Base-by-base conservation (phyloP, 2,329 filamentous ascomycete genomes). In the Plenodomus tracheiphilus region DNA sequence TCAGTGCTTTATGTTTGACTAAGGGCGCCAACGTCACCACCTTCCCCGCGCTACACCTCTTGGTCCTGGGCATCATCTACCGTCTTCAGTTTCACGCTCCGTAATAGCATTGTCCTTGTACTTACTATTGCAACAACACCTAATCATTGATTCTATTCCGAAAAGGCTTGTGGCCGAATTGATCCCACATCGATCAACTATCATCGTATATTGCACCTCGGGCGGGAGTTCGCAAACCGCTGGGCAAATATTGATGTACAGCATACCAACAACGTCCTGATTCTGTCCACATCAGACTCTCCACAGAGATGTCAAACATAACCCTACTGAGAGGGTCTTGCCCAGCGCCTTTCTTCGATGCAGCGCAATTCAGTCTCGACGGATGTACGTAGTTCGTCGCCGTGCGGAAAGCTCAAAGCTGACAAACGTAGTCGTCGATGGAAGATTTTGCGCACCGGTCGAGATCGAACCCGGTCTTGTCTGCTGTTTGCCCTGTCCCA, bases 401-500 rank as follows among this genome's bases (percentile, higher is more conserved):
- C 25, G 15, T 18, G 5, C 9, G 40, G 42, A 41, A 32, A 41
- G 22, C 20, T 22, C 16, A 53, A 43, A 39, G 49, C 75, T 76
- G 55, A 78, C 58, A 30, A 50, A 17, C 22, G 25, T 51, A 85
- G 82, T 78, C 60, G 64, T 79, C 30, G 65, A 68, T 37, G 82
- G 81, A 48, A 80, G 87, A 50, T 79, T 86, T 56, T 89, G 81
- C 70, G 75, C 82, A 39, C 59, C 69, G 0, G 59, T 81, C 9
- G 55, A 71, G 4, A 58, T 81, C 19, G 67, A 76, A 5, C 71
- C 74, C 10, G 77, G 78, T 30, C 61, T 85, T 4, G 78, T 77
- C 30, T 99, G 94, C 72, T 99, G 94, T 71, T 74, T 99, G 48
- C 94, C 94, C 53, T 99, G 94, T 71, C 94, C 94, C 25, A 80